Evolutionary conservation across 495 filamentous ascomycete species (phyloP), one percentile per base, ranked within the genome.

Genomic region (Apiosordaria backusii): DNA sequence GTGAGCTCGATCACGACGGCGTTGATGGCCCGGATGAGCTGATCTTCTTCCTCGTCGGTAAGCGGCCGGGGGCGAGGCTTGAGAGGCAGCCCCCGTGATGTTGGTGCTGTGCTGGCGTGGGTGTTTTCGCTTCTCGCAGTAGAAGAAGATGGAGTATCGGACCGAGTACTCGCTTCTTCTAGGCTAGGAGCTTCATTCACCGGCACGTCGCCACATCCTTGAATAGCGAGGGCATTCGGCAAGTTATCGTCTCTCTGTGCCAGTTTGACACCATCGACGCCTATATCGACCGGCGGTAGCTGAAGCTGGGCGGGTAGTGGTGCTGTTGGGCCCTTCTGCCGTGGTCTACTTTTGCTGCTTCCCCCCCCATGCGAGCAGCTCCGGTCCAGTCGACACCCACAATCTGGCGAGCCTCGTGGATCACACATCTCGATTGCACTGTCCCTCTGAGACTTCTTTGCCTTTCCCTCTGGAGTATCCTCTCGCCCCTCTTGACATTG

Each of bases 361-460:
- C 67, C 61, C 16, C 57, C 61, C 16, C 57, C 61, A 21, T 62
- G 52, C 5, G 29, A 26, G 21, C 65, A 66, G 59, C 59, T 66
- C 18, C 19, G 26, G 10, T 60, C 65, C 16, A 27, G 53, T 4
- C 57, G 45, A 50, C 65, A 62, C 6, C 59, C 58, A 50, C 64
- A 66, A 6, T 55, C n/a, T 1, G n/a, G 22, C 22, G 52, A 23
- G 52, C 52, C 22, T 23, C 52, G n/a, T 4, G n/a, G 52, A 5
- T 55, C 52, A 55, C 22, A 19, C 52, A 55, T 55, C 18, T 55
- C 60, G 60, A 67, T 59, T 3, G 60, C 62, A 24, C 63, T 65
- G 54, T 65, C 67, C 23, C 61, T 27, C 24, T 45, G 21, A 15
- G 4, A 21, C 13, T 29, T 5, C 27, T 22, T 55, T 5, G 16